Percentiles rank a stretch among this genome's conserved stretches.
Conservation (phyloP, 352 stramenopile species). For the Pythium brassicae region DNA sequence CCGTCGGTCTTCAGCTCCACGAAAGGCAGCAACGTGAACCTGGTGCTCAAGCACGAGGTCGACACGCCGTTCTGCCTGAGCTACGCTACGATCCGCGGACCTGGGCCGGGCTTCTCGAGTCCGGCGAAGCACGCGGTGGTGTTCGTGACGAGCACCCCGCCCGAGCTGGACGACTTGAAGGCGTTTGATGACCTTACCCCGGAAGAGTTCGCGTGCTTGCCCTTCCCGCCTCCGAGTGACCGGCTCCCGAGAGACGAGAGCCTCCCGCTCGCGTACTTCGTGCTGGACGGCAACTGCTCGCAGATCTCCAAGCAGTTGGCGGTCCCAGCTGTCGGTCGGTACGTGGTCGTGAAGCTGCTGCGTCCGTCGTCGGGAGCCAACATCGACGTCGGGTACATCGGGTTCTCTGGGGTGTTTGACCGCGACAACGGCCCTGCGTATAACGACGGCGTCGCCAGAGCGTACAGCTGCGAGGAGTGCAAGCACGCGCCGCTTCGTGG, state of each 20-base stretch:
- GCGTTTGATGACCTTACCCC: constrained; percentile 64
- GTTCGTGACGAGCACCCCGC: constrained; percentile 65
- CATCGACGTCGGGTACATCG: constrained; percentile 82
- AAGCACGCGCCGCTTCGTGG: constrained; percentile 31
- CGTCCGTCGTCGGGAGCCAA: constrained; percentile 61
- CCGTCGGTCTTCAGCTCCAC: constrained; percentile 77
- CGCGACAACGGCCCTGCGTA: constrained; percentile 82
- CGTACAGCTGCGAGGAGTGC: constrained; percentile 67
- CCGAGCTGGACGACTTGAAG: constrained; percentile 45
- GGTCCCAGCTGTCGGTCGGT: constrained; percentile 60
- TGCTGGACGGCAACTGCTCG: constrained; percentile 70
- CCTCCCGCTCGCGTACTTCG: constrained; percentile 69
- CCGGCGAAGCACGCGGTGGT: constrained; percentile 55
- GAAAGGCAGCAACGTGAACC: constrained; percentile 67
- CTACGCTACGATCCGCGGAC: constrained; percentile 66
- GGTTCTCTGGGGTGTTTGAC: constrained; percentile 76
- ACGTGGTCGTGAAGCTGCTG: constrained; percentile 77
- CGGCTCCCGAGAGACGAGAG: constrained; percentile 52
- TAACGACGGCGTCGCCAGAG: constrained; percentile 29
- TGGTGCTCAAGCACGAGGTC: constrained; percentile 75
- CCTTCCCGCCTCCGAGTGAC: constrained; percentile 49
- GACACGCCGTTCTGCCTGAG: constrained; percentile 80
- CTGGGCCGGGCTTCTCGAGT: constrained; percentile 76
- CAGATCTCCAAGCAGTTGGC: constrained; percentile 78
- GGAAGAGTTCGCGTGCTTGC: constrained; percentile 74